A percentile compares a stretch with the other conserved stretches of the same genome.
Conservation (phyloP, 169 alveolate genomes). For the Cryptosporidium andersoni region DNA sequence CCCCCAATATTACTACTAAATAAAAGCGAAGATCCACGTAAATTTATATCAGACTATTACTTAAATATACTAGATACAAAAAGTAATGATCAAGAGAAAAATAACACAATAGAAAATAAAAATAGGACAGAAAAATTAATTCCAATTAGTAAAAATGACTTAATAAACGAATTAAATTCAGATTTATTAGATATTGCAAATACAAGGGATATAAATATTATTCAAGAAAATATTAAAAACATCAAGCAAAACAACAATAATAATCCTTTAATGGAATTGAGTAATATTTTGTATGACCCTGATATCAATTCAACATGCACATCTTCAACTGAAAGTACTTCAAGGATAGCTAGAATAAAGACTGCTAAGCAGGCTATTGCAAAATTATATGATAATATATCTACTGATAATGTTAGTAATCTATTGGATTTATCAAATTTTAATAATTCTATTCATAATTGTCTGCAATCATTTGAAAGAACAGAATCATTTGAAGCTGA, state of each 20-base stretch:
- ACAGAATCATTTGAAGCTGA: no score
- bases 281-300: not conserved
- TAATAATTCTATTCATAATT: no score
- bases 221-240: constrained; percentile 10
- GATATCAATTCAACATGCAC: not conserved
- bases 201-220: not conserved
- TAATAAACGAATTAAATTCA: not conserved
- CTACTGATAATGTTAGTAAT: no score
- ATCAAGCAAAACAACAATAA: not conserved
- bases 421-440: no score
- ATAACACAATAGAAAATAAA: constrained; percentile 11
- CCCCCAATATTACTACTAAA: constrained; percentile 39
- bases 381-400: no score
- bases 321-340: no score
- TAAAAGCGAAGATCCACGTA: not conserved
- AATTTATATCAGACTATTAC: no score
- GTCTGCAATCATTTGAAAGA: no score
- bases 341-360: no score
- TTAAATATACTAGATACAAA: not conserved
- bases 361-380: no score
- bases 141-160: not conserved
- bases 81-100: not conserved
- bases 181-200: not conserved
- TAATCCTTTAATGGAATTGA: no score
- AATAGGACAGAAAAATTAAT: not conserved